Percentiles rank a stretch among this genome's conserved stretches.
phyloP scores from a whole-genome alignment of 2,329 filamentous ascomycete species.

The Paecilomyces dactylethromorphus region DNA sequence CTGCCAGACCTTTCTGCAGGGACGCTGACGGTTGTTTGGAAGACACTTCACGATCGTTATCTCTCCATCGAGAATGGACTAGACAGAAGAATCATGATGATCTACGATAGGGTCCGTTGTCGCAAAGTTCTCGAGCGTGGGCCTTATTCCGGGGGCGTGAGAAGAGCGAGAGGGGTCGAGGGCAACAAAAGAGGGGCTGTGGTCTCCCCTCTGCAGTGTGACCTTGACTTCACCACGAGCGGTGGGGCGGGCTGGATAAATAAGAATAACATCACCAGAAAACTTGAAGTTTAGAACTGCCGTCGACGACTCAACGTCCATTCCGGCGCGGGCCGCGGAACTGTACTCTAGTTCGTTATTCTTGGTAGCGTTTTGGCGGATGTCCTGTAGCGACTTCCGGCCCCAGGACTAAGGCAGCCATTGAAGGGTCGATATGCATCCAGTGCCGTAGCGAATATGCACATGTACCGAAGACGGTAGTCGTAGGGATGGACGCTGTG shows the following conservation, averaged over 20 bases:
- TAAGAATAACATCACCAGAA: background rate
- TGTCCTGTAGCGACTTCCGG: background rate
- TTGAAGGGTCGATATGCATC: background rate
- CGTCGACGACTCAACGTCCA: background rate
- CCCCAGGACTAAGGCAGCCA: background rate
- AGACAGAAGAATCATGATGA: too few relatives aligned
- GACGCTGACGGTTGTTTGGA: too few relatives aligned
- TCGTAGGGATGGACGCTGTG: background rate
- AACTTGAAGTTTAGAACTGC: too few relatives aligned
- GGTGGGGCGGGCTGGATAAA: background rate
- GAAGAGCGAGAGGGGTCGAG: background rate
- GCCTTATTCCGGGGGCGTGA: background rate
- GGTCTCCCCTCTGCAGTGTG: background rate
- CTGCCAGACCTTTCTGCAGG: too few relatives aligned
- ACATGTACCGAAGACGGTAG: background rate
- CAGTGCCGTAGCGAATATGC: background rate
- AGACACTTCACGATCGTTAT: too few relatives aligned
- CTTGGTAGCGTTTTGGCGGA: background rate
- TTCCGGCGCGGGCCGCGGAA: background rate
- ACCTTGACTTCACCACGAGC: background rate
- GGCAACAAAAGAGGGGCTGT: background rate
- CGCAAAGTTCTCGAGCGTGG: too few relatives aligned
- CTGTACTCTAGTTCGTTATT: background rate
- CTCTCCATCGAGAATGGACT: too few relatives aligned
- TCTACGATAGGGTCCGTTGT: too few relatives aligned